phyloP scores from a whole-genome alignment of 1,284 basidiomycete species.

The Ustilago lituana region DNA sequence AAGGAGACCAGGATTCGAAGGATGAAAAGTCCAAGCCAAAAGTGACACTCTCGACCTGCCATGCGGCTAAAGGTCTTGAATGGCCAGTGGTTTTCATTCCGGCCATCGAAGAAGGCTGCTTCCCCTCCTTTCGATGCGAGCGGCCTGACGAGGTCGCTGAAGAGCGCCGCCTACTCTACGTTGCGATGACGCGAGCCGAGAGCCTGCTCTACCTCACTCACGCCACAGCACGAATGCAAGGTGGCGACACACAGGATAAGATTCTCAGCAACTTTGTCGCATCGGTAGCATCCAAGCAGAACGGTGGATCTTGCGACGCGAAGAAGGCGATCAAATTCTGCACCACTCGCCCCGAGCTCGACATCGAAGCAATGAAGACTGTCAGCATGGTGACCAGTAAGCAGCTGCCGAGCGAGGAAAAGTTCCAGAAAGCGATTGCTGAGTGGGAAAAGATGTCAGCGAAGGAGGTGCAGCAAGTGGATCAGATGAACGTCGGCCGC shows the following conservation, averaged over 20 bases:
- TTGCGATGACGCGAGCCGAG: constrained; percentile 89
- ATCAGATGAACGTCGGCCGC: constrained; percentile 35
- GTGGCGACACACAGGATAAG: constrained; percentile 44
- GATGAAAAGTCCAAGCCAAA: constrained; percentile 71
- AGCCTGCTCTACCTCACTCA: constrained; percentile 76
- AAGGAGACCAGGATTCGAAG: constrained; percentile 69
- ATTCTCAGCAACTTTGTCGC: constrained; percentile 47
- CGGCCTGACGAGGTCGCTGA: constrained; percentile 78
- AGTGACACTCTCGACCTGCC: constrained; percentile 87
- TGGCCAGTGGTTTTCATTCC: constrained; percentile 85
- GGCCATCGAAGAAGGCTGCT: constrained; percentile 76
- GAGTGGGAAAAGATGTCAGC: constrained; percentile 21
- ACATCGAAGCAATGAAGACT: constrained; percentile 9
- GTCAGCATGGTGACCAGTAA: constrained; percentile 32
- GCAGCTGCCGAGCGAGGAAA: constrained; percentile 4
- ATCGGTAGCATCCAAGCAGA: constrained; percentile 15
- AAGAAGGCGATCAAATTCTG: constrained; percentile 35
- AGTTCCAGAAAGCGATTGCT: constrained; percentile 11
- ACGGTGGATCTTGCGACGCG: constrained; percentile 18
- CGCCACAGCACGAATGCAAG: constrained; percentile 42
- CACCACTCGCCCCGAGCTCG: constrained; percentile 25
- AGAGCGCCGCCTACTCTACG: constrained; percentile 85
- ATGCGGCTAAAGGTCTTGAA: constrained; percentile 89
- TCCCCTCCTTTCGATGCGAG: constrained; percentile 78
- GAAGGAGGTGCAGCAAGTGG: constrained; percentile 30